Base-by-base conservation (phyloP, 768 basidiomycete species). In the Mrakia frigida region DNA sequence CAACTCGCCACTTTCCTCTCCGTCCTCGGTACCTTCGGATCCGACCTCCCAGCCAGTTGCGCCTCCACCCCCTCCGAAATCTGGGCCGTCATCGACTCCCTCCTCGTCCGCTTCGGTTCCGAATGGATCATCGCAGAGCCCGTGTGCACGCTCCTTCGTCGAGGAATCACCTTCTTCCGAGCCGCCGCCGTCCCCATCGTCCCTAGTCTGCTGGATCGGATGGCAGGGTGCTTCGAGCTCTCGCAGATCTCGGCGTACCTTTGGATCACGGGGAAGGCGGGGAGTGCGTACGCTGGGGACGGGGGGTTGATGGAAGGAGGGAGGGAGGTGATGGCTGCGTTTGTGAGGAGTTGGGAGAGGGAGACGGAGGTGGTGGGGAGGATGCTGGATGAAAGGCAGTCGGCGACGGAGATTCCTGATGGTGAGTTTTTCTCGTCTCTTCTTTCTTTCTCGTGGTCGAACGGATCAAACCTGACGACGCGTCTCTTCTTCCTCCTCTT, bases 1-100 rank as follows among this genome's bases (percentile, higher is more conserved):
- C 95, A 94, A 80, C 85, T 99, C 46, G 94, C 98, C 82, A 88
- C 89, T n/a, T 94, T 96, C 89, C 86, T 99, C 25, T 87, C 88
- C 75, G 89, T 95, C 73, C 88, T 98, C 70, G 88, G 89, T 37
- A 88, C 89, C 14, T 93, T 92, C 78, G 91, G 93, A 18, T 90
- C 93, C 74, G 89, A 90, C 37, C 85, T 98, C 1, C 96, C 96
- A 23, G 81, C 86, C 31, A 86, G 89, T 4, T 99, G 97, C 83
- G 88, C 88, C 78, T 87, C 87, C 78, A 95, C 89, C 46, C 90
- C 90, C 79, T 84, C 86, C 79, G 91, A 95, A 80, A 88, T 91
- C 1, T 99, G 95, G 91, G 81, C 85, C 4, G 86, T 98, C 41
- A 89, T 98, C 79, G 92, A 98, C 79, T 83, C 82, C 14, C 90